Conservation (phyloP, 208 protist species). For the Trypanosomatidae sp. region DNA sequence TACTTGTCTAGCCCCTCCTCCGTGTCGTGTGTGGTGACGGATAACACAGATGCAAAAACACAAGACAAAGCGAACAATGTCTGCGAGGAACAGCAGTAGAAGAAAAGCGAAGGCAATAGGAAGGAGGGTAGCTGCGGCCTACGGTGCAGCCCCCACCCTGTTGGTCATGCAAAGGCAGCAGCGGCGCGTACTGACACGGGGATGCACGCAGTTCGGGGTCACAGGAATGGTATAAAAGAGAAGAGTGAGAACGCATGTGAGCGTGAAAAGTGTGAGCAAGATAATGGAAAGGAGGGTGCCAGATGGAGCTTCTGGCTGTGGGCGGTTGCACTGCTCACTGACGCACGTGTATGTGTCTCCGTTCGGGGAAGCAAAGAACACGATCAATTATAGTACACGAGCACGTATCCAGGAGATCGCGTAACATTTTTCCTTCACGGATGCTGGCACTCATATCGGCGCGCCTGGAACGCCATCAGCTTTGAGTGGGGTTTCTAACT, state of each 20-base stretch:
- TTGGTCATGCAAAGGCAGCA: neutral
- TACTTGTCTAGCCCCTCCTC: neutral
- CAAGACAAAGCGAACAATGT: neutral
- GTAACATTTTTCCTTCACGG: neutral
- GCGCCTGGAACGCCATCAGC: neutral
- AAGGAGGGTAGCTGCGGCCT: neutral
- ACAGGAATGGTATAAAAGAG: neutral
- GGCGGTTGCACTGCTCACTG: neutral
- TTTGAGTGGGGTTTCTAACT: neutral
- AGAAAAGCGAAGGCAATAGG: neutral
- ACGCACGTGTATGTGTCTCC: neutral
- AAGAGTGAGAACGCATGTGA: neutral
- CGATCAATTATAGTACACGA: neutral
- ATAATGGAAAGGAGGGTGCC: neutral
- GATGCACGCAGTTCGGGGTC: neutral
- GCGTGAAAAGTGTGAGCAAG: neutral
- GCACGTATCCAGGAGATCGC: neutral
- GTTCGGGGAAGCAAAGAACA: neutral
- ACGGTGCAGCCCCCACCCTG: neutral
- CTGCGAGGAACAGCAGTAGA: neutral
- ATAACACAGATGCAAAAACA: neutral
- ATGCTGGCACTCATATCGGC: neutral
- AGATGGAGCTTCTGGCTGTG: neutral
- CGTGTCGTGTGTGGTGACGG: neutral
- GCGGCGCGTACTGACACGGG: neutral